phyloP scores from a whole-genome alignment of 2,329 filamentous ascomycete genomes.

The Emmonsia crescens region DNA sequence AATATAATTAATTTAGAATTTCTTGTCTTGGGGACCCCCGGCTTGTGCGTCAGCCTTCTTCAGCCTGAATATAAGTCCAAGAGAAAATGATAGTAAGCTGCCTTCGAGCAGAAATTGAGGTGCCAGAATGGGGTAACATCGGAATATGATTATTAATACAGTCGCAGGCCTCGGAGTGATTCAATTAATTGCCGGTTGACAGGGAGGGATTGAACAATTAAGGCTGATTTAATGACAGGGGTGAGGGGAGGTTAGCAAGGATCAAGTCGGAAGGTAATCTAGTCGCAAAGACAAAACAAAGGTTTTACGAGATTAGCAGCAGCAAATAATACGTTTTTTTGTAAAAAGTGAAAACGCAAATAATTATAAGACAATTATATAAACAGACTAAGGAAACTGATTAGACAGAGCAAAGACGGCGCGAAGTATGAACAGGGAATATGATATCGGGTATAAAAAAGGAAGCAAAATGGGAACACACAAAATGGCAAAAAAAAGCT shows the following conservation, averaged over 20 bases:
- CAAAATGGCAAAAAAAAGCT: background rate
- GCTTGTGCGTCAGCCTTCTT: too few species aligned
- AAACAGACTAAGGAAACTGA: background rate
- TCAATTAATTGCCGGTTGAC: background rate
- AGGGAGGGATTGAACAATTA: too few species aligned
- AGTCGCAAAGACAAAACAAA: too few species aligned
- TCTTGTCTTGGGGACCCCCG: too few species aligned
- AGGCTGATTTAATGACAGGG: too few species aligned
- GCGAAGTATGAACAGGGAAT: background rate
- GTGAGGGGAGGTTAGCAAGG: background rate
- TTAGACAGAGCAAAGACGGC: background rate
- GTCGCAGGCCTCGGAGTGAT: background rate
- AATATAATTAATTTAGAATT: too few species aligned
- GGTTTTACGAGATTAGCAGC: too few species aligned
- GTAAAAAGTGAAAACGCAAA: too few species aligned
- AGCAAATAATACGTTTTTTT: too few species aligned
- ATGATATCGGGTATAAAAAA: background rate
- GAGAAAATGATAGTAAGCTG: background rate
- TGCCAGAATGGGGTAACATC: background rate
- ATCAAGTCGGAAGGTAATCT: too few species aligned
- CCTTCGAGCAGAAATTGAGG: background rate
- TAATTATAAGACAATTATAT: background rate
- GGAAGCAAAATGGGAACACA: background rate
- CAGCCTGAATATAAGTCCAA: background rate
- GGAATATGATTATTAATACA: background rate